Evolutionary conservation across 495 filamentous ascomycete genomes (phyloP).

Genomic region (Penicillium soppii): DNA sequence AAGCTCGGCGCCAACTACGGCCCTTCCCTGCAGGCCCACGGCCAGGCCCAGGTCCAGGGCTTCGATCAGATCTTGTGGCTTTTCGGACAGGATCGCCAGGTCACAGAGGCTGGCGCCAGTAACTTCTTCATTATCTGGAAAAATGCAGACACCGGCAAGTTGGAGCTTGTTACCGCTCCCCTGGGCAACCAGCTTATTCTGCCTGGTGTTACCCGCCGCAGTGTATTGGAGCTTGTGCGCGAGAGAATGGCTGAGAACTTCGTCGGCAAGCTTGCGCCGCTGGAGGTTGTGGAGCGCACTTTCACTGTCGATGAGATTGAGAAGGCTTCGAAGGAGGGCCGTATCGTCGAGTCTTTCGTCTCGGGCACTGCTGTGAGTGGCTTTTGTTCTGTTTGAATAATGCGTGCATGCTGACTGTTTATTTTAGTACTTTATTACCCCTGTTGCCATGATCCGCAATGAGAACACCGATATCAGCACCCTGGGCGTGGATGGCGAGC

Average conservation of each 20-base stretch:
- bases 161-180: conserved; percentile 80
- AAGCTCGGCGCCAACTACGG: conserved; percentile 95
- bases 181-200: conserved; percentile 80
- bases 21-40: conserved; percentile 71
- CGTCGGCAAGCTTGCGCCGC: conserved; percentile 46
- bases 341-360: conserved; percentile 81
- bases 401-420: conserved; percentile 4
- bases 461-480: conserved; percentile 66
- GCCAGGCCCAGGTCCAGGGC: conserved; percentile 65
- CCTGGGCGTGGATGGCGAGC: conserved; percentile 56
- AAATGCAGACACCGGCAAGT: conserved; percentile 58
- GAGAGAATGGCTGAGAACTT: conserved; percentile 49
- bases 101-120: conserved; percentile 88
- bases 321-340: conserved; percentile 69
- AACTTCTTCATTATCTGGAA: conserved; percentile 91
- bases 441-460: conserved; percentile 72
- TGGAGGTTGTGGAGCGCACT: conserved; percentile 74
- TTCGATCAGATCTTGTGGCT: conserved; percentile 93
- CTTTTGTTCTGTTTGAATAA: not conserved
- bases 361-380: conserved; percentile 78
- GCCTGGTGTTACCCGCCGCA: conserved; percentile 77
- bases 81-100: conserved; percentile 68
- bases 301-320: conserved; percentile 80
- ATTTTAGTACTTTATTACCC: conserved; percentile 73
- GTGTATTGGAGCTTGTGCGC: conserved; percentile 70